Base-by-base conservation (phyloP, 805 yeast genomes). In the Candida broadrunensis region DNA sequence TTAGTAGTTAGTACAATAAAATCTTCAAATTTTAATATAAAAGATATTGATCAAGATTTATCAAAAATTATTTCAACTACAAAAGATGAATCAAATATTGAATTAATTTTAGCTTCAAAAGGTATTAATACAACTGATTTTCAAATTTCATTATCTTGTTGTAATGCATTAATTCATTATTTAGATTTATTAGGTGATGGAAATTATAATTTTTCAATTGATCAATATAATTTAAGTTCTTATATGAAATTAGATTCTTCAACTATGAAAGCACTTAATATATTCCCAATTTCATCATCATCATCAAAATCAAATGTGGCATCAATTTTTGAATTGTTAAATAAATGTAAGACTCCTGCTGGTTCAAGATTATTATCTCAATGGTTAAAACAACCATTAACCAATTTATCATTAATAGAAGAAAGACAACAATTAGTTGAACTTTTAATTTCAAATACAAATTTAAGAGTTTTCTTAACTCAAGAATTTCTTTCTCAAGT, bases 321-420 rank as follows among this genome's bases (percentile, higher is more conserved):
- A 13, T 85, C 95, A 8, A 64, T 93, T 32, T 90, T 78, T 57
- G 97, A 95, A 19, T 71, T 93, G 33, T 67, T 93, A 52, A 91
- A 93, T 67, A 80, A 83, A 50, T 91, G 98, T 69, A 88, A 86
- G 52, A 84, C 95, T 3, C 74, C 80, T 2, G 88, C 93, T n/a
- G 99, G 99, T 6, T 70, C 91, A 1, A 75, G 98, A 48, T 64
- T 90, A 37, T 73, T 93, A 19, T 82, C 93, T 13, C 96, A 88
- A 55, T 93, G 99, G 99, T 72, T 93, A 45, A 93, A 91, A 56
- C 99, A 93, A 62, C 99, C 99, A 1, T 72, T 93, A 36, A 82
- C 95, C 39, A 80, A 80, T 48, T 55, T 74, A 9, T 55, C 51
- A 0, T 79, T 72, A 37, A 89, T 93, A 30, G 60, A 65, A 30